Evolutionary conservation across 202 grass and related monocot genomes (phyloP), one percentile per base, ranked within the genome.

Genomic region (Elaeis oleifera): DNA sequence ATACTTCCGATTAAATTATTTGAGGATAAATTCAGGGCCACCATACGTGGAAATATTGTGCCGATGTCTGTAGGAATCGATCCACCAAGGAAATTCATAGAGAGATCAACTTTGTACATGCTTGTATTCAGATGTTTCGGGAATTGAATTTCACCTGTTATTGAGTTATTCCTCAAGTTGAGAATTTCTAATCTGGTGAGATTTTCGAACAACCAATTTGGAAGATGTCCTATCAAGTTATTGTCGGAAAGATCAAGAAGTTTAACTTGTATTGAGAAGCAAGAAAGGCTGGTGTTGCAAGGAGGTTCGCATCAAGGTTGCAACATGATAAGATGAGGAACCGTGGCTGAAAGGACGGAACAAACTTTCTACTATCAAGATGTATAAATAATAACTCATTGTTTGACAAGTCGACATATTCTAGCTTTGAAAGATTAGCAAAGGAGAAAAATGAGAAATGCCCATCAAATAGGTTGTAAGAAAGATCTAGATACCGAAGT

Each of bases 161-260:
- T 52, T 0, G 11, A 70, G 59, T 85, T 85, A 18, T 72, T 77
- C 61, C 63, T 3, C 13, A 85, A 62, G 21, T 69, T 1, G 1
- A 85, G 28, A 11, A 50, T 11, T 0, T 0, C 0, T 2, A 74
- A 5, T 26, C 2, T 23, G 2, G 65, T 3, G 20, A 2, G 0
- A 5, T 59, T 17, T 51, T 50, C 39, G 19, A 79, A 71, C n/a
- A 79, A 24, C 51, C 69, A 84, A 48, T 4, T 36, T 13, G 70
- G 71, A 15, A 74, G 50, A 8, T 6, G 63, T 5, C 80, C 75
- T 0, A 2, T 0, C 5, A 83, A 21, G 59, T 61, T 74, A 14
- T 60, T 78, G 36, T 59, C 16, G 21, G 80, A 69, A 32, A 83
- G 56, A 64, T 78, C 58, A 74, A 83, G 36, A 5, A 4, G 0